phyloP scores from a whole-genome alignment of 2,329 filamentous ascomycete species.

The Geosmithia putterillii region DNA sequence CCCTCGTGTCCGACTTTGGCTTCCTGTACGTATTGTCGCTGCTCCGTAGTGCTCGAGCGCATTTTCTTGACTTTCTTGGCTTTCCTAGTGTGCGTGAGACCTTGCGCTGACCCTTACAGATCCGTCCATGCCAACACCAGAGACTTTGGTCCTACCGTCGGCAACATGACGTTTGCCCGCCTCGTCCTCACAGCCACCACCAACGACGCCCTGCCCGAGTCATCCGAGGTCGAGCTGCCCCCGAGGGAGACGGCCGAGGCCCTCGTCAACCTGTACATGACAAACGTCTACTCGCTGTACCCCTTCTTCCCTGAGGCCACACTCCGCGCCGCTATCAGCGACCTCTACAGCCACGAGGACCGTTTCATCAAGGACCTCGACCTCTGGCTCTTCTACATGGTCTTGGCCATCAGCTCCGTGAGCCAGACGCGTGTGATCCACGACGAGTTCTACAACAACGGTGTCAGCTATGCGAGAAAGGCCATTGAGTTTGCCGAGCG shows the following conservation, averaged over 20 bases:
- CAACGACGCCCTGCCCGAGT: constrained; percentile 58
- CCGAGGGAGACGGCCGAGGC: constrained; percentile 54
- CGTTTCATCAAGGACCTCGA: constrained; percentile 56
- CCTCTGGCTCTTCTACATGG: constrained; percentile 79
- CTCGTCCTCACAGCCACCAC: constrained; percentile 74
- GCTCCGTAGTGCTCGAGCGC: background rate
- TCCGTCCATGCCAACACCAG: constrained; percentile 89
- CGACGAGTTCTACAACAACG: constrained; percentile 47
- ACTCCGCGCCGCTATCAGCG: constrained; percentile 68
- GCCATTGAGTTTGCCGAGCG: constrained; percentile 70
- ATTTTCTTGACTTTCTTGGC: too few relatives aligned
- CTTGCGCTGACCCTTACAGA: constrained; percentile 26
- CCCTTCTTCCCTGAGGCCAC: constrained; percentile 74
- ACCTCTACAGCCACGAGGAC: constrained; percentile 61
- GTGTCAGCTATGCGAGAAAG: constrained; percentile 41
- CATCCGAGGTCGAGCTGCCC: constrained; percentile 52
- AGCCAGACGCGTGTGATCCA: constrained; percentile 60
- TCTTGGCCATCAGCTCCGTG: constrained; percentile 70
- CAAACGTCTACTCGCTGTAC: constrained; percentile 66
- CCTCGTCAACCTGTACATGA: constrained; percentile 73
- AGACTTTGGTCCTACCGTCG: constrained; percentile 82
- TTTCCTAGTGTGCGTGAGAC: too few relatives aligned
- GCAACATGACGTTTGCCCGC: constrained; percentile 84
- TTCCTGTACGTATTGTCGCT: constrained; percentile 50
- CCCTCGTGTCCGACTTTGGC: constrained; percentile 86